Conservation (phyloP, 768 basidiomycete genomes). For the Stropharia rugosoannulata region DNA sequence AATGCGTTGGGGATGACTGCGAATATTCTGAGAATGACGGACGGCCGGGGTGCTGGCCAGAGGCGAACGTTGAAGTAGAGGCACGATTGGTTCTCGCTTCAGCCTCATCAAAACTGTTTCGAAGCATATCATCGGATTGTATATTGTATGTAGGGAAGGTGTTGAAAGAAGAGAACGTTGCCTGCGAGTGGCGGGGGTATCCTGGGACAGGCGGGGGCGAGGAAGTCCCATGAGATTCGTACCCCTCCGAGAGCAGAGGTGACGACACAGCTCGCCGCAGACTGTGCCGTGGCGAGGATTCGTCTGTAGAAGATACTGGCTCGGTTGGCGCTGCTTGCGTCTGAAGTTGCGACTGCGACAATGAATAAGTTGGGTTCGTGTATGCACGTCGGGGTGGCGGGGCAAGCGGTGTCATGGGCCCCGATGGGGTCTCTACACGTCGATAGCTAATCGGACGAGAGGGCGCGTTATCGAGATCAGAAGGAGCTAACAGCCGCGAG, state of each 20-base stretch:
- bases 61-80: conserved; percentile 35
- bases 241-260: conserved; percentile 47
- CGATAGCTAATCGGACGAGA: conserved; percentile 41
- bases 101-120: conserved; percentile 34
- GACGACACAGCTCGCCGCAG: conserved; percentile 56
- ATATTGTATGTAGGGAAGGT: conserved; percentile 20
- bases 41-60: conserved; percentile 45
- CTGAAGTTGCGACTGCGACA: conserved; percentile 54
- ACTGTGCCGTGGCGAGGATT: conserved; percentile 10
- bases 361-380: conserved; percentile 48
- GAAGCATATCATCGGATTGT: conserved; percentile 21
- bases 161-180: conserved; percentile 30
- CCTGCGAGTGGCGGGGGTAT: conserved; percentile 27
- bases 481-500: conserved; percentile 25
- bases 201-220: conserved; percentile 43
- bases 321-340: background rate
- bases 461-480: conserved; percentile 15
- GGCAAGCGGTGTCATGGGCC: conserved; percentile 57
- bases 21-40: conserved; percentile 68
- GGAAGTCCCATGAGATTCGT: conserved; percentile 29
- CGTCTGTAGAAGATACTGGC: conserved; percentile 2
- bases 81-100: conserved; percentile 34
- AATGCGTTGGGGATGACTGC: conserved; percentile 61
- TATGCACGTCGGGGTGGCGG: conserved; percentile 63
- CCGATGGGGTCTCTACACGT: conserved; percentile 66